These are phyloP conservation scores for Petunia secreta DNA, from an alignment of 257 asterid genomes.

Conservation along the genomic window DNA sequence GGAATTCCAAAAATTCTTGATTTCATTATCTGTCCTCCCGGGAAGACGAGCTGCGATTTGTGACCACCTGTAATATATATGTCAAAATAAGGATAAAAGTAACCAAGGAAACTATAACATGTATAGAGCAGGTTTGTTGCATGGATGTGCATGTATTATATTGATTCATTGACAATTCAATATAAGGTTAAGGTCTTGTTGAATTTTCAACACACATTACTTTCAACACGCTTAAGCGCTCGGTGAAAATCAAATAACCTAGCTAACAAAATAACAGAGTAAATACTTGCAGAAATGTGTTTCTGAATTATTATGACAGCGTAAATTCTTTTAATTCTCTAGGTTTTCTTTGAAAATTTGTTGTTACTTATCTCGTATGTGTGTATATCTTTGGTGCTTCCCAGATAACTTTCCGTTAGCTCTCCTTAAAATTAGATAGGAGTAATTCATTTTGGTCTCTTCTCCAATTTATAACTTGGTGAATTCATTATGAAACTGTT, in stretches of 20 bases:
- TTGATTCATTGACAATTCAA: background rate
- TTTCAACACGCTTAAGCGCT: background rate
- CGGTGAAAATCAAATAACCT: background rate
- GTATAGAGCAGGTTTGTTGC: background rate
- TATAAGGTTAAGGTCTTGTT: background rate
- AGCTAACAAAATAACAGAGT: background rate
- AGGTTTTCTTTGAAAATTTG: background rate
- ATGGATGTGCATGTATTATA: conserved; percentile 12
- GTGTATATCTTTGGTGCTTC: too few species aligned
- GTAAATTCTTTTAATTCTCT: background rate
- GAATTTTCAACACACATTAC: background rate
- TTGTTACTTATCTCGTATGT: too few species aligned
- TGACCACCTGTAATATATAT: conserved; percentile 66
- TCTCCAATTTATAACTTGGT: too few species aligned
- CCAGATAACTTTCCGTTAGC: too few species aligned
- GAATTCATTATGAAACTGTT: too few species aligned
- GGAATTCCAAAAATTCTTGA: conserved; percentile 93
- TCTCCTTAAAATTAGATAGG: too few species aligned
- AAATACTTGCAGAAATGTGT: background rate
- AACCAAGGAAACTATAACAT: background rate
- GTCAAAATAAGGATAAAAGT: conserved; percentile 5
- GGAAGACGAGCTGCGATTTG: conserved; percentile 94
- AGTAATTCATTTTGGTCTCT: too few species aligned
- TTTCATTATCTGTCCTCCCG: conserved; percentile 91
- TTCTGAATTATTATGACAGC: background rate